These are phyloP conservation scores for Russula earlei DNA, from an alignment of 768 basidiomycete genomes.

Conservation along the genomic window DNA sequence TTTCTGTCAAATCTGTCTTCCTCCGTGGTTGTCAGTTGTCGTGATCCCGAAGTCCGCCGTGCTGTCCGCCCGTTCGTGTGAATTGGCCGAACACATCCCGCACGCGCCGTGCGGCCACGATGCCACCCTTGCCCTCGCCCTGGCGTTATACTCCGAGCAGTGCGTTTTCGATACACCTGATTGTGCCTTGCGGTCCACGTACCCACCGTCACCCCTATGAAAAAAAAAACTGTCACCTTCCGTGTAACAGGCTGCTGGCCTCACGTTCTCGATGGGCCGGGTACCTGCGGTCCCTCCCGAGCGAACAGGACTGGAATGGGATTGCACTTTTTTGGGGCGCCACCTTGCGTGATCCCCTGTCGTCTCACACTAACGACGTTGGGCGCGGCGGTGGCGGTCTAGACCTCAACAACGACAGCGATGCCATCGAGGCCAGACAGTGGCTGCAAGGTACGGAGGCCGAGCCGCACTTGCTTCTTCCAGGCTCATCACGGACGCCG, in stretches of 20 bases:
- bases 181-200: not conserved
- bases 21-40: slow-evolving; percentile 17
- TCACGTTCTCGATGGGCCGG: slow-evolving; percentile 22
- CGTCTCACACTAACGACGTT: not conserved
- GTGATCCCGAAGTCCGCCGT: slow-evolving; percentile 23
- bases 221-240: not conserved
- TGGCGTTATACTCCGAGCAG: slow-evolving; percentile 23
- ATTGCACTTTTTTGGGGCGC: slow-evolving; percentile 25
- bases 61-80: slow-evolving; percentile 22
- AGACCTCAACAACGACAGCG: slow-evolving; percentile 8
- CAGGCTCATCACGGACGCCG: not conserved
- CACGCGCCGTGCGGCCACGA: slow-evolving; percentile 20
- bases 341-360: slow-evolving; percentile 1
- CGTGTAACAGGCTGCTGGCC: slow-evolving; percentile 17
- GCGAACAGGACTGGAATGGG: slow-evolving; percentile 13
- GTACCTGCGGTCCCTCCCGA: slow-evolving; percentile 23
- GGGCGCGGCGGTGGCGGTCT: not conserved
- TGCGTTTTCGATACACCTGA: slow-evolving; percentile 6
- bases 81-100: slow-evolving; percentile 17
- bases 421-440: slow-evolving; percentile 12
- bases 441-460: slow-evolving; percentile 19
- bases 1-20: not conserved
- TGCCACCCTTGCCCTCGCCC: slow-evolving; percentile 22
- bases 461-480: slow-evolving; percentile 6
- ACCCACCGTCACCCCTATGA: not conserved